Evolutionary conservation across 352 stramenopile genomes (phyloP).

Genomic region (Phytophthora palmivora): DNA sequence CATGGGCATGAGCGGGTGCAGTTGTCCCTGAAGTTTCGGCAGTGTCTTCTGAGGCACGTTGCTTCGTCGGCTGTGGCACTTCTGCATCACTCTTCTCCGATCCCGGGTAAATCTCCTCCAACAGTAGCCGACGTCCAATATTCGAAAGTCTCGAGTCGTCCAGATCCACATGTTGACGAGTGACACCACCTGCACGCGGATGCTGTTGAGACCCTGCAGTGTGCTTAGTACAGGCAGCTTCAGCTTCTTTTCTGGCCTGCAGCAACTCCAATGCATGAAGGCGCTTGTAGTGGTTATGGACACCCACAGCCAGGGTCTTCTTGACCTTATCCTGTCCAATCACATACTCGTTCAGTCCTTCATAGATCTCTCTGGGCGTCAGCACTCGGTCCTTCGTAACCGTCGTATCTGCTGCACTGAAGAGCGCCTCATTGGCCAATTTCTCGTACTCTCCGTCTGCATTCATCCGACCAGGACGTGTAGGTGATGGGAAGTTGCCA

Average conservation of each 20-base stretch:
- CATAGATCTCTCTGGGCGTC: conserved; percentile 94
- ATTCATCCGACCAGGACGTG: conserved; percentile 53
- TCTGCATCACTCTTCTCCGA: conserved; percentile 41
- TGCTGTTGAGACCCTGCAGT: conserved; percentile 39
- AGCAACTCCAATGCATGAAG: conserved; percentile 80
- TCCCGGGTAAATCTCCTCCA: conserved; percentile 72
- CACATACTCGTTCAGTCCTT: conserved; percentile 96
- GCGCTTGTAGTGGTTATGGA: conserved; percentile 99
- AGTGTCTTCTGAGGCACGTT: conserved; percentile 14
- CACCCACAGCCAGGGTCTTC: conserved; percentile 94
- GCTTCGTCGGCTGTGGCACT: conserved; percentile 19
- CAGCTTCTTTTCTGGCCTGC: conserved; percentile 51
- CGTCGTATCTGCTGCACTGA: conserved; percentile 19
- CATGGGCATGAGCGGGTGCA: conserved; percentile 4
- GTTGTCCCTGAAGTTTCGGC: conserved; percentile 1
- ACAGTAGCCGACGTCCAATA: conserved; percentile 59
- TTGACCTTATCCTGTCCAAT: conserved; percentile 98
- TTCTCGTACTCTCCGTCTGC: conserved; percentile 81
- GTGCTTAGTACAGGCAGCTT: conserved; percentile 28
- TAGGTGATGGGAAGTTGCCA: conserved; percentile 28
- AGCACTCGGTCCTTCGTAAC: conserved; percentile 57
- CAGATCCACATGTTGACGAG: conserved; percentile 42
- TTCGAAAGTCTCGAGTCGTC: conserved; percentile 40
- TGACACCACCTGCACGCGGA: conserved; percentile 31
- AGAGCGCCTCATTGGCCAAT: conserved; percentile 63